Percentiles rank a stretch among this genome's conserved stretches.
phyloP scores from a whole-genome alignment of 257 asterid genomes.

The Fraxinus pennsylvanica region DNA sequence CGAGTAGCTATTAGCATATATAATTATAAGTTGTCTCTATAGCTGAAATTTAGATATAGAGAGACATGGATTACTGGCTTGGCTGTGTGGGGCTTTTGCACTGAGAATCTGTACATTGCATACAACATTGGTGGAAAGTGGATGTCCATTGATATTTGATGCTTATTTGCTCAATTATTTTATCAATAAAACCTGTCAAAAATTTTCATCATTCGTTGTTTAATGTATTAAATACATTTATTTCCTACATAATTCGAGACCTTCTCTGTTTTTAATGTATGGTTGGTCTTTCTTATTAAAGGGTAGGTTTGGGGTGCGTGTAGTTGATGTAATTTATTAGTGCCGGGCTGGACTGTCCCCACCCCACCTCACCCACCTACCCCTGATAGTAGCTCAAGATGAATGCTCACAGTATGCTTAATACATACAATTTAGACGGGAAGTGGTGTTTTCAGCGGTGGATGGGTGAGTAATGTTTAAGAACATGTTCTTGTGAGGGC shows the following conservation, averaged over 20 bases:
- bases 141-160: constrained; percentile 40
- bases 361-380: background rate
- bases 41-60: constrained; percentile 30
- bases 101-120: constrained; percentile 48
- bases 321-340: constrained; percentile 39
- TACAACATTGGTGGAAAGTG: constrained; percentile 36
- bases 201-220: background rate
- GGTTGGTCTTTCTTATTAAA: constrained; percentile 22
- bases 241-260: background rate
- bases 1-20: constrained; percentile 43
- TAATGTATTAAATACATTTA: background rate
- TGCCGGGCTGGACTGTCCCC: constrained; percentile 20
- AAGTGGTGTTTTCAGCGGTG: no score
- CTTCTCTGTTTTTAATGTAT: constrained; percentile 25
- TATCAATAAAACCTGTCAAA: constrained; percentile 39
- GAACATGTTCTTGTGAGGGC: no score
- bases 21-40: constrained; percentile 32
- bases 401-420: no score
- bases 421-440: no score
- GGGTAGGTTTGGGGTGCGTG: background rate
- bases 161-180: constrained; percentile 54
- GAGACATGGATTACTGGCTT: constrained; percentile 23
- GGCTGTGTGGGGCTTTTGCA: constrained; percentile 39
- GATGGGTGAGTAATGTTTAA: no score
- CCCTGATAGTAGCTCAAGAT: no score